A percentile compares a stretch with the other conserved stretches of the same genome.
phyloP scores from a whole-genome alignment of 75 land plant genomes.

The Isoetes taiwanensis region DNA sequence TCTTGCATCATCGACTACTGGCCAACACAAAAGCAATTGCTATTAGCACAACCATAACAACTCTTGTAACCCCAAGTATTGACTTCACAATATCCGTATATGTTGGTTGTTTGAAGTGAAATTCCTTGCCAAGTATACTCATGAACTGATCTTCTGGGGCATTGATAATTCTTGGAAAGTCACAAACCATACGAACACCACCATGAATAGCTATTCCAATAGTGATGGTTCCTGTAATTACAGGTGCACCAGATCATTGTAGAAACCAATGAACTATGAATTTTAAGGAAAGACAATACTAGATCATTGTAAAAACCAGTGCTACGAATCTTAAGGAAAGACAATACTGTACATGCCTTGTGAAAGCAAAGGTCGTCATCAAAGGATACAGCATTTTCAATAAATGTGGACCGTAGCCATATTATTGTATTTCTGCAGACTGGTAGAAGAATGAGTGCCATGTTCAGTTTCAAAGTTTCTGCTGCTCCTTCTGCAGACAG shows the following conservation, averaged over 20 bases:
- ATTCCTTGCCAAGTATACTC: neutral
- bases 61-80: neutral
- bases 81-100: neutral
- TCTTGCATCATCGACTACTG: neutral
- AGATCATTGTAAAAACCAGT: too few species aligned
- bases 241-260: neutral
- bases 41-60: constrained; percentile 3
- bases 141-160: neutral
- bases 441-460: neutral
- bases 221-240: neutral
- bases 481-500: constrained; percentile 1
- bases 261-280: neutral
- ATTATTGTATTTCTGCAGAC: neutral
- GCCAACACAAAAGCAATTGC: neutral
- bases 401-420: neutral
- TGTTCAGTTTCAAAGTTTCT: constrained; percentile 2
- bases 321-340: neutral
- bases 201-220: neutral
- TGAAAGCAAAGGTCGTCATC: constrained; percentile 1
- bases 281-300: too few species aligned
- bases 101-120: neutral
- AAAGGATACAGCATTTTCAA: neutral
- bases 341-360: neutral
- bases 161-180: neutral
- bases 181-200: neutral